Base-by-base conservation (phyloP, 2,329 filamentous ascomycete genomes). In the Blumeriella jaapii region DNA sequence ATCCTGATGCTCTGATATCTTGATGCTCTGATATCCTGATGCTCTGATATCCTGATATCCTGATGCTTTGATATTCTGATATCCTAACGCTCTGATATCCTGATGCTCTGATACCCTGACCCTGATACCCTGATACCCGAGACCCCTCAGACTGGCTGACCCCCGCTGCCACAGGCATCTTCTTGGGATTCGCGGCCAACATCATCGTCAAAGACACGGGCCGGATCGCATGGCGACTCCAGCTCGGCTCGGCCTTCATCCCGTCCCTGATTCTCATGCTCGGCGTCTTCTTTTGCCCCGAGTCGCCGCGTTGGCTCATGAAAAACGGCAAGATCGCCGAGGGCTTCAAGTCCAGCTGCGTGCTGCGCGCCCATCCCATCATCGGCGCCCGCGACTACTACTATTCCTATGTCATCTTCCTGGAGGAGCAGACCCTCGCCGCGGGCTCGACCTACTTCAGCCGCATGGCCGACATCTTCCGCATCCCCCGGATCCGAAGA, bases 271-370 rank as follows among this genome's bases (percentile, higher is more conserved):
- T 74, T 16, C 63, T 82, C 1, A 45, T 73, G 1, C 19, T 70
- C 16, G 59, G 73, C 30, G 74, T 82, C 39, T 83, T 70, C 54
- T 60, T 78, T 26, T 83, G 78, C 42, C 74, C 74, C 14, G 74
- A 79, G 49, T 76, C 71, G 0, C 74, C 74, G 1, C 67, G 74
- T 46, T 78, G 74, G 72, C 67, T 69, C 34, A 69, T 80, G 53
- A 77, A 47, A 34, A 14, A 47, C 58, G 1, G 58, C 52, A 40
- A 66, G 59, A 42, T 63, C 7, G 62, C 12, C 52, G 59, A 29
- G 55, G 64, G 33, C 68, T 73, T 2, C 74, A 67, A 60, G 9
- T 74, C 72, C 1, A 63, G 80, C 1, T 55, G 62, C 67, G 78
- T 44, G 62, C 82, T 9, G n/a, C 78, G 50, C 73, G 69, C 0